Conservation (phyloP, 352 stramenopile species). For the Phytophthora palmivora region DNA sequence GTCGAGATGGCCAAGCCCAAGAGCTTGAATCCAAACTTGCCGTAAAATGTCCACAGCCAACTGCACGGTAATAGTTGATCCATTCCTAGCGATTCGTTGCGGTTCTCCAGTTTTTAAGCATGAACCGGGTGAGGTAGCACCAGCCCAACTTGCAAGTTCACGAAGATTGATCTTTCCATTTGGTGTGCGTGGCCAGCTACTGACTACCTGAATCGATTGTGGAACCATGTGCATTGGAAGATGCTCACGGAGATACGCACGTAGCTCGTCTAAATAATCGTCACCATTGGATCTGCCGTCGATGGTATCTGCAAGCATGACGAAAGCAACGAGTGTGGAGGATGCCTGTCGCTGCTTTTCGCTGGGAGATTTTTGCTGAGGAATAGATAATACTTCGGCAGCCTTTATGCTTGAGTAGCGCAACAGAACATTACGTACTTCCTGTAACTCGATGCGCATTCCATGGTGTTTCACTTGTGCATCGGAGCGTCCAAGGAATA, state of each 20-base stretch:
- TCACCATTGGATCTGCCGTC: constrained; percentile 6
- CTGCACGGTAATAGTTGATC: constrained; percentile 24
- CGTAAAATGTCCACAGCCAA: constrained; percentile 50
- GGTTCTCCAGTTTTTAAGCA: neutral
- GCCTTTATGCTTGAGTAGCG: constrained; percentile 43
- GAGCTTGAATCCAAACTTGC: constrained; percentile 59
- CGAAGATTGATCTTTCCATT: constrained; percentile 80
- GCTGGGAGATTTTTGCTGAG: constrained; percentile 8
- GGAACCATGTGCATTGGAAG: constrained; percentile 80
- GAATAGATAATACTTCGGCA: constrained; percentile 53
- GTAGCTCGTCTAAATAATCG: constrained; percentile 26
- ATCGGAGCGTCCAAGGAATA: constrained; percentile 77
- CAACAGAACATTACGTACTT: constrained; percentile 73
- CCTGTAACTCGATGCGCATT: constrained; percentile 84
- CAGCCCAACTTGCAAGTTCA: constrained; percentile 32
- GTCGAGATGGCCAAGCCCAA: constrained; percentile 36
- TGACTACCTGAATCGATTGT: constrained; percentile 48
- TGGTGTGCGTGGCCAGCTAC: constrained; percentile 59
- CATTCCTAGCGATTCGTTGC: neutral
- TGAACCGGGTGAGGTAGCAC: neutral
- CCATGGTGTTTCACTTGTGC: constrained; percentile 83
- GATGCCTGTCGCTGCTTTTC: constrained; percentile 17
- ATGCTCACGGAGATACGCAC: constrained; percentile 31
- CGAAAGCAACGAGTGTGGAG: constrained; percentile 54
- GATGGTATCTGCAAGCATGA: constrained; percentile 40